Evolutionary conservation across 208 protist species (phyloP).

Genomic region (Leishmania aethiopica): DNA sequence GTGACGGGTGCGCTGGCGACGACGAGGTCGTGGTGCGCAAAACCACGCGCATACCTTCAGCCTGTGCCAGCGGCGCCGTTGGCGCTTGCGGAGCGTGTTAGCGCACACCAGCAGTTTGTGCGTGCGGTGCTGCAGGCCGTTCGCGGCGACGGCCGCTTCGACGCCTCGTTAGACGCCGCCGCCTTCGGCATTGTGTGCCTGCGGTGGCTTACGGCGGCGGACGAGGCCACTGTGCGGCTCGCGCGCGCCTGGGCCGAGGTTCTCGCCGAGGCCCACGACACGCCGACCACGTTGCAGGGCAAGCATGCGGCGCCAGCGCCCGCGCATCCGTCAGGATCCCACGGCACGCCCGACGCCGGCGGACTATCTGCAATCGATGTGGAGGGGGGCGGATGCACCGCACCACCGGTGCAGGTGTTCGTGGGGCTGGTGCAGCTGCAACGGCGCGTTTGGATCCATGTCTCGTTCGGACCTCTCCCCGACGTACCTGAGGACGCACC

Average conservation of each 20-base stretch:
- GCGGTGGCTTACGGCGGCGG: constrained; percentile 59
- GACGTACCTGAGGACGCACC: neutral
- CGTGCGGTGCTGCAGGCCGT: constrained; percentile 37
- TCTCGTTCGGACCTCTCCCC: constrained; percentile 21
- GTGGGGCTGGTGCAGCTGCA: constrained; percentile 48
- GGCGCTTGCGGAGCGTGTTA: constrained; percentile 6
- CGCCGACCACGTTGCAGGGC: too few species aligned
- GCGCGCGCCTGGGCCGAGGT: constrained; percentile 7
- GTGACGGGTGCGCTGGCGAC: neutral
- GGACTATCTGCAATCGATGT: neutral
- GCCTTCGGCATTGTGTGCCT: constrained; percentile 62
- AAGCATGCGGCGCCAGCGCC: neutral
- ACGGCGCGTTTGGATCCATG: constrained; percentile 37
- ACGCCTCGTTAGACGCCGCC: constrained; percentile 48
- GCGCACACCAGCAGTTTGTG: constrained; percentile 16
- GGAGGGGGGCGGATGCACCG: neutral
- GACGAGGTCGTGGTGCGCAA: neutral
- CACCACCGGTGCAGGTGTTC: constrained; percentile 22
- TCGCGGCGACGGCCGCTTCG: constrained; percentile 71
- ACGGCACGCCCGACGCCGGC: neutral
- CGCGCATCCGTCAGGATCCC: neutral
- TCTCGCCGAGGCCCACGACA: neutral
- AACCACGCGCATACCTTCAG: neutral
- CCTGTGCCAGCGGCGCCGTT: neutral
- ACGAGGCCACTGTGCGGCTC: constrained; percentile 58